phyloP scores from a whole-genome alignment of 208 protist genomes.

The Leptomonas seymouri region DNA sequence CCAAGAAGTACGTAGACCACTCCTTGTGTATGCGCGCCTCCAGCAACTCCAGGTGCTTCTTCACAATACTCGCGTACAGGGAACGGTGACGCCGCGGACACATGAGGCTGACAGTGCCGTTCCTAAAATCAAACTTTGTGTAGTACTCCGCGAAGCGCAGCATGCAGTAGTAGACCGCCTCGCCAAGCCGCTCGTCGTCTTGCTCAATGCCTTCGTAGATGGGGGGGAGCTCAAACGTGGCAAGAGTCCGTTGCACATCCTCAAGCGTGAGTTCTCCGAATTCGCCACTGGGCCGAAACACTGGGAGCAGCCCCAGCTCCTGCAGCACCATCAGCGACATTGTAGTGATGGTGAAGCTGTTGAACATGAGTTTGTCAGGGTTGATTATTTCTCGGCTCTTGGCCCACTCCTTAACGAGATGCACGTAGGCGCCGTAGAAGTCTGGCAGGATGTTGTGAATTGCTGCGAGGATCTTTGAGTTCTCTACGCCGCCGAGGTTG shows the following conservation, averaged over 20 bases:
- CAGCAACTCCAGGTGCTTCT: conserved; percentile 56
- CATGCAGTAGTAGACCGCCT: conserved; percentile 86
- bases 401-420: conserved; percentile 87
- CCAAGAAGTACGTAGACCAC: conserved; percentile 61
- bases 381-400: conserved; percentile 85
- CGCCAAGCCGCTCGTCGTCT: conserved; percentile 85
- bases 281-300: conserved; percentile 71
- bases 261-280: conserved; percentile 76
- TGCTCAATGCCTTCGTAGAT: conserved; percentile 75
- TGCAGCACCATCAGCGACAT: conserved; percentile 93
- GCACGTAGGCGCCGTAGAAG: conserved; percentile 88
- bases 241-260: conserved; percentile 53
- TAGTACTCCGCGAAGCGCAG: conserved; percentile 90
- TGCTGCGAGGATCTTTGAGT: conserved; percentile 78
- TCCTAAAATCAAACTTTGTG: conserved; percentile 76
- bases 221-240: conserved; percentile 60
- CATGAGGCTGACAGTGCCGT: conserved; percentile 86
- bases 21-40: conserved; percentile 48
- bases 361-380: conserved; percentile 84
- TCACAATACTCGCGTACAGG: conserved; percentile 67
- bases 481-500: conserved; percentile 86
- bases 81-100: conserved; percentile 78
- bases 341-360: conserved; percentile 90
- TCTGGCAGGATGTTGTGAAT: conserved; percentile 78
- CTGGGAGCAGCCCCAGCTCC: conserved; percentile 83